Base-by-base conservation (phyloP, 164 flowering plant genomes). In the Magnolia kwangsiensis region DNA sequence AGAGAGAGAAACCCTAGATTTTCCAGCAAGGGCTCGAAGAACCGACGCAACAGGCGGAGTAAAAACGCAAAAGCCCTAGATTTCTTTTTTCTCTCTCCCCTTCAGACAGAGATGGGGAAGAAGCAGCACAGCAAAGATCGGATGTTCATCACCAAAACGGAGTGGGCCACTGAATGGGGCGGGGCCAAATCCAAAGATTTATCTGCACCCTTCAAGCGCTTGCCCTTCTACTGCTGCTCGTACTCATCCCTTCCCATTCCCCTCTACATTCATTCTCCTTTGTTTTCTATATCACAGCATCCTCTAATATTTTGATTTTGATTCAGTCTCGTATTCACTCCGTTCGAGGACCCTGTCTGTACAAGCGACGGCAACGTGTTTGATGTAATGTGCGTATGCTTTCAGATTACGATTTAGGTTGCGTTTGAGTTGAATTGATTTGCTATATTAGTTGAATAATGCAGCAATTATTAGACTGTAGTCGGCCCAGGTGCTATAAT, bases 91-190 rank as follows among this genome's bases (percentile, higher is more conserved):
- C 73, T 61, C 50, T 20, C 29, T 70, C 55, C 29, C 23, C n/a
- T 50, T 72, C 63, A 3, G n/a, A 45, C 69, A 23, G 63, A 78
- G 23, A 95, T 94, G 98, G 99, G 99, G 92, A 96, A 96, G 91
- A 96, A 96, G 74, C 98, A 94, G 85, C 98, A 94, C 85, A 96
- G 98, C 80, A 96, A 96, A 69, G 97, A 92, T 79, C 75, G 99
- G 50, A 90, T 94, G 97, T 96, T 80, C 89, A 84, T 96, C 20
- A 96, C 99, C 19, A 92, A 90, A 74, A 96, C 97, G 72, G 99
- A 96, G 84, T 96, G 99, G 99, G 97, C 98, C 27, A 94, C 98
- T 1, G 98, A 96, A 80, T 94, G 99, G 99, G 98, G 99, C 45
- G 99, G 99, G 72, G 97, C 98, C 81, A 96, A 96, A 82, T 84